Percentiles rank a stretch among this genome's conserved stretches.
Conservation (phyloP, 2,329 filamentous ascomycete species). For the Aureobasidium mangrovei region DNA sequence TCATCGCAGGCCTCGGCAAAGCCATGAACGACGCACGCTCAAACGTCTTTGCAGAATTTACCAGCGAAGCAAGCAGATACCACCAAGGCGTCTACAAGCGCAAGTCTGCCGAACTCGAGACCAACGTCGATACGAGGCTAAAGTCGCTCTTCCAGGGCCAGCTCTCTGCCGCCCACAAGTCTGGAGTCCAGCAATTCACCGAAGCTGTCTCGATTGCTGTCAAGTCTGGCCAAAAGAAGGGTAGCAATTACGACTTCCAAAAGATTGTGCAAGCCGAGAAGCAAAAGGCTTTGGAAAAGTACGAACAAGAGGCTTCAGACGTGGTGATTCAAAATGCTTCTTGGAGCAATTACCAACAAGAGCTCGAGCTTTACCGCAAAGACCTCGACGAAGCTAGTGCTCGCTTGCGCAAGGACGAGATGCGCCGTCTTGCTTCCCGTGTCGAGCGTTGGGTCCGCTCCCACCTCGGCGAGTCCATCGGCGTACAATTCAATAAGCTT, state of each 20-base stretch:
- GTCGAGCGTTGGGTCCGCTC: constrained; percentile 92
- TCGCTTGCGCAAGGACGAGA: constrained; percentile 84
- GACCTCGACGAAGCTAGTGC: constrained; percentile 84
- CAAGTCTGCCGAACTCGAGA: constrained; percentile 76
- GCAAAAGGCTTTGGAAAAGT: constrained; percentile 62
- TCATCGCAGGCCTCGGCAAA: constrained; percentile 66
- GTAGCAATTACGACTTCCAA: constrained; percentile 85
- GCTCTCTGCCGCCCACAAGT: constrained; percentile 78
- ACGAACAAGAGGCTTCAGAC: constrained; percentile 65
- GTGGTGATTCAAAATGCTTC: constrained; percentile 68
- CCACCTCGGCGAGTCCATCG: constrained; percentile 75
- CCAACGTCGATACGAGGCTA: constrained; percentile 78
- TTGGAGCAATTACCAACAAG: constrained; percentile 82
- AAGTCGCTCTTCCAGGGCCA: constrained; percentile 87
- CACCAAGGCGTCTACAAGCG: constrained; percentile 90
- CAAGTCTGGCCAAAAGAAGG: constrained; percentile 87
- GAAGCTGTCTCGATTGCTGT: constrained; percentile 81
- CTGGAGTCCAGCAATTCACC: constrained; percentile 72
- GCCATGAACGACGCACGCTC: constrained; percentile 63
- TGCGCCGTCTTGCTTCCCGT: constrained; percentile 81
- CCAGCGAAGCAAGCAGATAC: constrained; percentile 83
- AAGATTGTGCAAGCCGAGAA: constrained; percentile 85
- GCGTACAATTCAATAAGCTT: constrained; percentile 91
- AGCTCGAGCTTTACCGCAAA: constrained; percentile 72
- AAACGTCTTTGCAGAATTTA: constrained; percentile 73